Evolutionary conservation across 306 rosid genomes (phyloP).

Genomic region (Quercus glauca): DNA sequence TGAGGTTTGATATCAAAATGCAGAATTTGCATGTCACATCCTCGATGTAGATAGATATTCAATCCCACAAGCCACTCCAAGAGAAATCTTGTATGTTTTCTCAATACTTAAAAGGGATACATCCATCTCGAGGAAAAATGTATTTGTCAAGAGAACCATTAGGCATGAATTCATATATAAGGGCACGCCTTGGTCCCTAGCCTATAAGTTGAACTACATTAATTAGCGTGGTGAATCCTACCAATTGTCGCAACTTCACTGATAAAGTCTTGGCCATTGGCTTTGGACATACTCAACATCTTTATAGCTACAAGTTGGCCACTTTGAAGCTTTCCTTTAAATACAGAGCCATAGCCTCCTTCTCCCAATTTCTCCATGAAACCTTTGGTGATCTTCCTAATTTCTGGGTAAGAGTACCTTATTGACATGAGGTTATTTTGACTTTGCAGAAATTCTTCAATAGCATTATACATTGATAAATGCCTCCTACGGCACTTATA

Average conservation of each 20-base stretch:
- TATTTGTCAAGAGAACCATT: constrained; percentile 28
- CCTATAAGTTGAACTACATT: constrained; percentile 22
- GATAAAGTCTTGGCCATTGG: constrained; percentile 26
- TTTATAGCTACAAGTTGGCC: constrained; percentile 14
- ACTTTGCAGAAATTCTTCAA: neutral
- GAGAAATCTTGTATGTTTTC: neutral
- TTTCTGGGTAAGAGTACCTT: constrained; percentile 21
- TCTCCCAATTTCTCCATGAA: constrained; percentile 18
- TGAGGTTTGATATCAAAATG: constrained; percentile 24
- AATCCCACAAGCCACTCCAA: constrained; percentile 26
- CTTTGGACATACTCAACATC: constrained; percentile 1
- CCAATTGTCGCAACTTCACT: constrained; percentile 16
- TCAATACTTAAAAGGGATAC: too few relatives aligned
- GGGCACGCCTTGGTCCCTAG: constrained; percentile 16
- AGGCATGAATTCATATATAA: constrained; percentile 24
- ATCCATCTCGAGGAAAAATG: neutral
- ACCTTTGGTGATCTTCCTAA: constrained; percentile 10
- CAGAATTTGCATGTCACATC: constrained; percentile 24
- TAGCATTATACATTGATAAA: neutral
- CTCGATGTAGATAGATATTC: constrained; percentile 18
- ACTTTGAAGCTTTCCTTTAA: constrained; percentile 15
- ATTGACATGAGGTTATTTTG: neutral
- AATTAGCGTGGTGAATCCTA: constrained; percentile 14
- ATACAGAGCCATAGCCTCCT: constrained; percentile 23
- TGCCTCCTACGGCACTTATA: constrained; percentile 8